A percentile compares a stretch with the other conserved stretches of the same genome.
These are phyloP conservation scores for Macadamia integrifolia DNA, from an alignment of 164 flowering plant genomes.

Conservation along the genomic window DNA sequence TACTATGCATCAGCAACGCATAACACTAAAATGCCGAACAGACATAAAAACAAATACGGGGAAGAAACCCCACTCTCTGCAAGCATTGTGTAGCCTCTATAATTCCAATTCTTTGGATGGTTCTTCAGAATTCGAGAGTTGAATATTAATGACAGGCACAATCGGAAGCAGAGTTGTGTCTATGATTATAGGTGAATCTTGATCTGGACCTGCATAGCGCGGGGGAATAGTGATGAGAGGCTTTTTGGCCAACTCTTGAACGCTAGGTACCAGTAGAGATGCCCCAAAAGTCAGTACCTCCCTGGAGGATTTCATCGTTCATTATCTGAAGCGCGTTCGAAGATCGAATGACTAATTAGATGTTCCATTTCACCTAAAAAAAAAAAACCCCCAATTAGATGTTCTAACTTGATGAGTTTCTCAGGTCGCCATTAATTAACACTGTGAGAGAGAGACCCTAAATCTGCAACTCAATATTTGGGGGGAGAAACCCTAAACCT, in stretches of 20 bases:
- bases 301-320: conserved; percentile 1
- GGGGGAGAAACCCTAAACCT: too few species aligned
- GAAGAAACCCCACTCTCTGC: conserved; percentile 34
- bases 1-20: background rate
- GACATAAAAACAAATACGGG: background rate
- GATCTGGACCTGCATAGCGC: conserved; percentile 26
- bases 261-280: conserved; percentile 40
- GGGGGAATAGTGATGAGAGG: conserved; percentile 25
- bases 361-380: too few species aligned
- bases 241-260: conserved; percentile 40
- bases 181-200: conserved; percentile 7
- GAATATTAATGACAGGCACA: conserved; percentile 35
- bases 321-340: too few species aligned
- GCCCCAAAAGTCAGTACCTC: conserved; percentile 26
- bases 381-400: too few species aligned
- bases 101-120: conserved; percentile 21
- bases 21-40: background rate
- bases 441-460: too few species aligned
- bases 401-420: too few species aligned
- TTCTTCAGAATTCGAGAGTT: conserved; percentile 13
- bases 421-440: too few species aligned
- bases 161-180: background rate
- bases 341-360: too few species aligned
- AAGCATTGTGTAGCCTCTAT: conserved; percentile 35
- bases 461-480: too few species aligned